A percentile compares a stretch with the other conserved stretches of the same genome.
phyloP scores from a whole-genome alignment of 2,329 filamentous ascomycete genomes.

The Ophiosphaerella herpotricha region DNA sequence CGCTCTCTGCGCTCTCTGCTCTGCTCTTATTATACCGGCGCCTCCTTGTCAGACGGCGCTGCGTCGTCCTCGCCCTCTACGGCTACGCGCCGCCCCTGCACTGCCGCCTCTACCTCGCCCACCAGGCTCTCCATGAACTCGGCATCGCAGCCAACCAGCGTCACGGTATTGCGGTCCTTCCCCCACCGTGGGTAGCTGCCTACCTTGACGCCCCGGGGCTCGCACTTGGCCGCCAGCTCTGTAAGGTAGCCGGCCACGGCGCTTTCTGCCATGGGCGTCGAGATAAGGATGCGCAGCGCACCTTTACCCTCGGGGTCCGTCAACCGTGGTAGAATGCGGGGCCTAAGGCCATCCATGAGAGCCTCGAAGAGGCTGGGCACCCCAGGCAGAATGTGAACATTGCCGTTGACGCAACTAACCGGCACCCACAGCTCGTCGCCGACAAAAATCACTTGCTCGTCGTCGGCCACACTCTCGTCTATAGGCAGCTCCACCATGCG shows the following conservation, averaged over 20 bases:
- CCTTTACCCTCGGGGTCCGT: constrained; percentile 81
- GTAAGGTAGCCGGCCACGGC: constrained; percentile 82
- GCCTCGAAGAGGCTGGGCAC: constrained; percentile 83
- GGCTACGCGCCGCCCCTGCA: constrained; percentile 71
- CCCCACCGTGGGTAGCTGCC: constrained; percentile 95
- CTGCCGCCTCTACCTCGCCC: constrained; percentile 74
- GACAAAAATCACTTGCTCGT: constrained; percentile 78
- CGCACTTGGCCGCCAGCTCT: constrained; percentile 73
- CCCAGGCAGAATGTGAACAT: constrained; percentile 90
- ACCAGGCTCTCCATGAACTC: constrained; percentile 79
- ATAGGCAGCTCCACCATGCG: constrained; percentile 89
- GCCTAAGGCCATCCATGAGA: constrained; percentile 77
- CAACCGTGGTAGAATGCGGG: constrained; percentile 70
- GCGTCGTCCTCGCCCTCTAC: constrained; percentile 67
- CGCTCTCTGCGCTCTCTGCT: no score
- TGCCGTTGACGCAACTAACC: constrained; percentile 84
- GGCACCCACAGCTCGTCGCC: constrained; percentile 89
- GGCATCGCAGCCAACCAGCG: constrained; percentile 76
- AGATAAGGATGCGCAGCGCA: constrained; percentile 77
- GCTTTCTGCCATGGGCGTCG: constrained; percentile 87
- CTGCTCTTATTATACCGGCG: constrained; percentile 11
- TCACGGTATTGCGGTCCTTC: constrained; percentile 85
- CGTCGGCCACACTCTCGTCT: constrained; percentile 66
- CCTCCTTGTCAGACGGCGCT: constrained; percentile 45
- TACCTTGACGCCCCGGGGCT: constrained; percentile 81